phyloP scores from a whole-genome alignment of 495 filamentous ascomycete genomes.

The Jackrogersella minutella region DNA sequence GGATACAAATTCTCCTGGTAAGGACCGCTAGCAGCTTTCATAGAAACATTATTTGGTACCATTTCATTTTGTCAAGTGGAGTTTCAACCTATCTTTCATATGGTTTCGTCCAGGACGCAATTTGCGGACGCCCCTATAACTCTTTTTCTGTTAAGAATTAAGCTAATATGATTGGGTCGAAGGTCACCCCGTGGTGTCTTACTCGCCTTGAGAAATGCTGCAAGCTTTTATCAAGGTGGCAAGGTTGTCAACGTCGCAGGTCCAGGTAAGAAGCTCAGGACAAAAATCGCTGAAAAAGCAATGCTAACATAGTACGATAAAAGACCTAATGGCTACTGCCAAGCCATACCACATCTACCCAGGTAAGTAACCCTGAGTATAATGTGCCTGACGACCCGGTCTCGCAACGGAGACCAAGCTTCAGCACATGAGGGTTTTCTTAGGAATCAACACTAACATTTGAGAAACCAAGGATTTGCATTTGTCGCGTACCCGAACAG shows the following conservation, averaged over 20 bases:
- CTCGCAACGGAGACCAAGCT: not conserved
- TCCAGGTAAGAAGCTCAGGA: slow-evolving; percentile 42
- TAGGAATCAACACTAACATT: not conserved
- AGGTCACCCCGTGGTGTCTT: slow-evolving; percentile 82
- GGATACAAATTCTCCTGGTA: slow-evolving; percentile 96
- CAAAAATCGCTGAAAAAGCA: not conserved
- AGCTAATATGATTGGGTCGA: too few species aligned
- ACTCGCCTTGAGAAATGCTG: slow-evolving; percentile 84
- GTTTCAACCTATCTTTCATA: too few species aligned
- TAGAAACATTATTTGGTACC: too few species aligned
- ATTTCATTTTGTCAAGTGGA: too few species aligned
- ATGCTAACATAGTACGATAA: not conserved
- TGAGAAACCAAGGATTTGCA: slow-evolving; percentile 45
- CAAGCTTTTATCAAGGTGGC: slow-evolving; percentile 82
- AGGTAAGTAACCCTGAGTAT: slow-evolving; percentile 56
- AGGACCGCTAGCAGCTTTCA: not conserved
- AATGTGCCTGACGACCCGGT: not conserved
- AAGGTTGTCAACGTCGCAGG: slow-evolving; percentile 66
- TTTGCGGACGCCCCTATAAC: too few species aligned
- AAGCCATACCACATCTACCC: slow-evolving; percentile 94
- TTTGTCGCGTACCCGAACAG: slow-evolving; percentile 96
- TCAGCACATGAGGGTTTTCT: not conserved
- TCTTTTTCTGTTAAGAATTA: not conserved
- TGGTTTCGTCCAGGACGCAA: too few species aligned
- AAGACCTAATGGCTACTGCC: slow-evolving; percentile 83